phyloP scores from a whole-genome alignment of 2,329 filamentous ascomycete genomes.

The Hypoxylon sp. region DNA sequence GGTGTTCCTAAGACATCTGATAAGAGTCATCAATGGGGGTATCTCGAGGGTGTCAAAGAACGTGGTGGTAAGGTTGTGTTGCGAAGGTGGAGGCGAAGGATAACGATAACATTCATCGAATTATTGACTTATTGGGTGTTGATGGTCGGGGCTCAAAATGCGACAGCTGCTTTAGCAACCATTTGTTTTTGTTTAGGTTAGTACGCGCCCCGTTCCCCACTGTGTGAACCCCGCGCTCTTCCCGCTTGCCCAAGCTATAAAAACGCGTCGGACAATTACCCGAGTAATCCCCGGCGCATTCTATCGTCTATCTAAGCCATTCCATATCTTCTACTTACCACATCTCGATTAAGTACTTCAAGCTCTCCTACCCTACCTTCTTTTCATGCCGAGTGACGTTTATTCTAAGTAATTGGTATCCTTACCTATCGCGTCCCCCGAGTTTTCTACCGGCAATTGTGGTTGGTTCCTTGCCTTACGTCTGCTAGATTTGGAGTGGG shows the following conservation, averaged over 20 bases:
- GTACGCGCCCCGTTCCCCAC: constrained; percentile 35
- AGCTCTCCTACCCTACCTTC: neutral
- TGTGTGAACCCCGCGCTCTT: constrained; percentile 22
- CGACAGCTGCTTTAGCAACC: constrained; percentile 44
- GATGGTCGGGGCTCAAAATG: constrained; percentile 10
- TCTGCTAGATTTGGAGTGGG: neutral
- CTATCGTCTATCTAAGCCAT: neutral
- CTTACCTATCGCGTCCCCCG: neutral
- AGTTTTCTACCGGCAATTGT: neutral
- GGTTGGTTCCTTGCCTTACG: neutral
- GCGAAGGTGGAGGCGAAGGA: neutral
- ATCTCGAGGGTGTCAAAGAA: constrained; percentile 19
- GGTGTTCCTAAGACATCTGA: neutral
- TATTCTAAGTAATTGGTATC: neutral
- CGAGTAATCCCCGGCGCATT: constrained; percentile 28
- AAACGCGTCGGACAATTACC: constrained; percentile 28
- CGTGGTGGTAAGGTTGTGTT: neutral
- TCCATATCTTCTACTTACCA: constrained; percentile 6
- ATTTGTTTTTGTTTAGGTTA: constrained; percentile 54
- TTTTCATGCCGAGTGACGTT: neutral
- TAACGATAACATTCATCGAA: constrained; percentile 6
- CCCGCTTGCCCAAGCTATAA: constrained; percentile 14
- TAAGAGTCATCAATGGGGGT: constrained; percentile 22
- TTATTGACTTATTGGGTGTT: constrained; percentile 15
- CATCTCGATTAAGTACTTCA: too few species aligned